Evolutionary conservation across 345 rosid species (phyloP).

Genomic region (Microcos paniculata): DNA sequence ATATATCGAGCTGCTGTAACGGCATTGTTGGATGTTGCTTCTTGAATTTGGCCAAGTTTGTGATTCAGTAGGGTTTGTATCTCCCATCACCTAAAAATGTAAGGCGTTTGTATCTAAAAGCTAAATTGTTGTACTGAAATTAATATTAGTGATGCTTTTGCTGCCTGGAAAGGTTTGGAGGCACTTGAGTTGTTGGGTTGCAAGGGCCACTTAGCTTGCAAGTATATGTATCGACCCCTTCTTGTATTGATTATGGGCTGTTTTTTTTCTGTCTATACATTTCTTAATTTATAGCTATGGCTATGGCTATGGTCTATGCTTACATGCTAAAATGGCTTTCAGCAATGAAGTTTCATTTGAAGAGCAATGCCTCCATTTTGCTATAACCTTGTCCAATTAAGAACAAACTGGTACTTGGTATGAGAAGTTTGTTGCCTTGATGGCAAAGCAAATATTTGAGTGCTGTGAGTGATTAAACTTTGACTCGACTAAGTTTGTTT

Average conservation of each 20-base stretch:
- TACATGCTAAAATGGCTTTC: background rate
- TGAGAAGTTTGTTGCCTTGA: too few species aligned
- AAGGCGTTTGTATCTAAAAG: conserved; percentile 19
- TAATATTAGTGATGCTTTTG: conserved; percentile 13
- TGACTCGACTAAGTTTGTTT: too few species aligned
- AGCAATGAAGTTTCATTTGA: background rate
- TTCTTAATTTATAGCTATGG: background rate
- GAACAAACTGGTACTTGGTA: background rate
- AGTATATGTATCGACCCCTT: conserved; percentile 18
- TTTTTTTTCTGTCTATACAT: conserved; percentile 9
- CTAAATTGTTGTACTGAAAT: conserved; percentile 30
- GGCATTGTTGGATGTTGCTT: conserved; percentile 17
- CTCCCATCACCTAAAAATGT: background rate
- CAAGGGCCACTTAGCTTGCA: conserved; percentile 22
- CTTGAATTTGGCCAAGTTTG: conserved; percentile 15
- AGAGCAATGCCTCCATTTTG: background rate
- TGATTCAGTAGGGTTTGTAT: conserved; percentile 23
- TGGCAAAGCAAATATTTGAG: too few species aligned
- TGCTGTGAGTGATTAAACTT: too few species aligned
- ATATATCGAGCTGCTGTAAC: conserved; percentile 8
- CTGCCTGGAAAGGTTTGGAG: conserved; percentile 29
- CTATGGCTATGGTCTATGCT: conserved; percentile 9
- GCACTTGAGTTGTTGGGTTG: conserved; percentile 20
- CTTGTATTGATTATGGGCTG: conserved; percentile 20
- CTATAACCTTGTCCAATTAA: background rate